Percentiles rank a stretch among this genome's conserved stretches.
These are phyloP conservation scores for Tylopilus intermedius DNA, from an alignment of 768 basidiomycete genomes.

Conservation along the genomic window DNA sequence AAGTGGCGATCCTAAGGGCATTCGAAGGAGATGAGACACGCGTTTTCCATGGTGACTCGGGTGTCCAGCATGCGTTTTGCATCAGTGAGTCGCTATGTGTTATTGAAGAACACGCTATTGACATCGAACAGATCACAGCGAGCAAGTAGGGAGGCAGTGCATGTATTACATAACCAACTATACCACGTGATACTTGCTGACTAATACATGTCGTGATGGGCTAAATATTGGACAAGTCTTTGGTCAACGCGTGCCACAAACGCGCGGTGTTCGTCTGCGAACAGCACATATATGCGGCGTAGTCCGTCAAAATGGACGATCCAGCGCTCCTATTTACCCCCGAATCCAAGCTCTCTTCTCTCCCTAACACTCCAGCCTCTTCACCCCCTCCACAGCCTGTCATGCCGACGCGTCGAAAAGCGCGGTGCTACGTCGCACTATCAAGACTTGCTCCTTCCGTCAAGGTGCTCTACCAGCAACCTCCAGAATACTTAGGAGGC, in stretches of 20 bases:
- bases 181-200: constrained; percentile 11
- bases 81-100: constrained; percentile 46
- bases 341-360: constrained; percentile 9
- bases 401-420: constrained; percentile 12
- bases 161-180: not conserved
- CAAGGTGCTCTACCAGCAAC: constrained; percentile 40
- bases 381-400: constrained; percentile 1
- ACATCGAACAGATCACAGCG: not conserved
- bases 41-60: constrained; percentile 39
- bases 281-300: not conserved
- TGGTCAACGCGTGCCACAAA: constrained; percentile 9
- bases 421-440: constrained; percentile 32
- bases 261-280: constrained; percentile 7
- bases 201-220: not conserved
- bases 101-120: not conserved
- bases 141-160: no score
- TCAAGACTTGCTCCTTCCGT: constrained; percentile 36
- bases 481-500: constrained; percentile 32
- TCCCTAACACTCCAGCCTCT: constrained; percentile 9
- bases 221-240: no score
- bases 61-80: constrained; percentile 57
- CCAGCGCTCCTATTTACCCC: constrained; percentile 16
- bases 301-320: constrained; percentile 18
- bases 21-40: constrained; percentile 34
- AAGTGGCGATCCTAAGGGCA: constrained; percentile 37